These are phyloP conservation scores for Cornus florida DNA, from an alignment of 148 eudicot genomes.

Conservation along the genomic window DNA sequence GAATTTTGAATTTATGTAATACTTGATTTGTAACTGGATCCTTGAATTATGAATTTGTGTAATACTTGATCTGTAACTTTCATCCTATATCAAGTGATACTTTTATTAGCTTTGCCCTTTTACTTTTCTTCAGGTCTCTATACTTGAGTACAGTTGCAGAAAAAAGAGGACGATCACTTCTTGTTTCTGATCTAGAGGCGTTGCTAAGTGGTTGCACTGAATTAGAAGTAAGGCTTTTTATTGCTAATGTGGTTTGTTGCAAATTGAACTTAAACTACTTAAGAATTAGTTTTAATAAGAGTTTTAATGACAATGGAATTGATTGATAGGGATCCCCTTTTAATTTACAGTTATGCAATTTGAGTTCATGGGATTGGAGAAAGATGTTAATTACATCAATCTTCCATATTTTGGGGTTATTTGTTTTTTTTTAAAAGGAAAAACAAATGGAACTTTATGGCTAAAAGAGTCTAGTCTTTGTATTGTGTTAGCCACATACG, in stretches of 20 bases:
- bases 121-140: constrained; percentile 69
- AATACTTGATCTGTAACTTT: not conserved
- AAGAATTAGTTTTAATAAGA: not conserved
- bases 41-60: not conserved
- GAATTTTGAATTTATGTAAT: not conserved
- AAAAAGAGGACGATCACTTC: constrained; percentile 84
- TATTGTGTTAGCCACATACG: no score
- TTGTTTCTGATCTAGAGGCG: constrained; percentile 87
- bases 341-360: not conserved
- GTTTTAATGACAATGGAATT: not conserved
- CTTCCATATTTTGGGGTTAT: no score
- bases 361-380: not conserved
- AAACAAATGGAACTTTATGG: no score
- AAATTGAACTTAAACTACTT: not conserved
- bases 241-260: not conserved
- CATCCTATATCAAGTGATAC: constrained; percentile 13
- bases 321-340: no score
- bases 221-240: constrained; percentile 76
- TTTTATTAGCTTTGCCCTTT: constrained; percentile 32
- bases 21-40: not conserved
- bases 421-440: no score
- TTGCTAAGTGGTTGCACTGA: constrained; percentile 91
- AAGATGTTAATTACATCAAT: no score
- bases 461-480: no score
- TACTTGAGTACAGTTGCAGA: constrained; percentile 92